Evolutionary conservation across 2,329 filamentous ascomycete species (phyloP), one percentile per base, ranked within the genome.

Genomic region (Phaeophleospora eucalypticola): DNA sequence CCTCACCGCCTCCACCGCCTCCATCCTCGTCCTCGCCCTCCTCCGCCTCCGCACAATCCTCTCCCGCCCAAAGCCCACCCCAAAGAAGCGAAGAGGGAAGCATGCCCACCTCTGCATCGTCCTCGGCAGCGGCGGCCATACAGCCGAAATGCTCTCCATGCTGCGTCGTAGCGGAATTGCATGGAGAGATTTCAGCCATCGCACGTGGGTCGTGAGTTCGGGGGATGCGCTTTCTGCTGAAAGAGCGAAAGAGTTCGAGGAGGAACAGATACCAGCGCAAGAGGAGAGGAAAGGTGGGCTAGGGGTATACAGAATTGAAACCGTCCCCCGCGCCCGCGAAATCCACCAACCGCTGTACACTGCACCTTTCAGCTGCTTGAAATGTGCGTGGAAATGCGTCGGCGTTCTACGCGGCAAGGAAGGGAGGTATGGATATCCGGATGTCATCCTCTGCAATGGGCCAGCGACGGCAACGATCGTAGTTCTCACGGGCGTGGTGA

Each of bases 61-160:
- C 18, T 64, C 68, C 45, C 63, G 62, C 43, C 54, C 43, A 41
- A 63, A 59, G 39, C 57, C 59, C 44, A 46, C 45, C 53, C 60
- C 51, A 43, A 59, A 56, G 41, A 53, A 48, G 54, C 61, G 49
- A 41, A 38, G 42, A 36, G n/a, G 47, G 56, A 50, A 49, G 19
- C 3, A 54, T 41, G 52, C 57, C 47, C 82, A 90, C 66, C 73
- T 89, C 44, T 74, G 95, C 24, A 79, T 95, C 53, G 83, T 97
- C 19, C 84, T 97, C 18, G 93, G 93, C 43, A 94, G 87, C 2
- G 93, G 93, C 24, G 93, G 93, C 1, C 93, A 98, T 69, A 96
- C 93, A 0, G 84, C 89, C 39, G 93, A 98, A 69, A 95, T 98
- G 86, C 76, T 95, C 53, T 82, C 85, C 61, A 86, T 96, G 73